Percentiles rank a stretch among this genome's conserved stretches.
Evolutionary conservation across 805 yeast species (phyloP).

Genomic region (Metschnikowia arizonensis): DNA sequence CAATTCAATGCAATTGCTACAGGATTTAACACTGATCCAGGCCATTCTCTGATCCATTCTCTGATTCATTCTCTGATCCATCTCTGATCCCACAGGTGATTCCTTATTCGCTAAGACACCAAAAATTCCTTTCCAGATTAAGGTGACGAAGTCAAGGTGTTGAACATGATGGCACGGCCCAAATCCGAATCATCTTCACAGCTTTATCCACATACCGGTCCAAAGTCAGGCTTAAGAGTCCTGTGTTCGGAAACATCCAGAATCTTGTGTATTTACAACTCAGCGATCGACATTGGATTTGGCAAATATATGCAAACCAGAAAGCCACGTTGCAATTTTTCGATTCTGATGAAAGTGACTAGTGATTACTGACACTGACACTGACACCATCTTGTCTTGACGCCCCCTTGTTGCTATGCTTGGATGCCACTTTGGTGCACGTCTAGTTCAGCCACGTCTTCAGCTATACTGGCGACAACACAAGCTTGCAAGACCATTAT

Average conservation of each 20-base stretch:
- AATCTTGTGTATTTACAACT: constrained; percentile 32
- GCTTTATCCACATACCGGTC: neutral
- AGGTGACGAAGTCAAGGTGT: constrained; percentile 22
- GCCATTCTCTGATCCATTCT: too few species aligned
- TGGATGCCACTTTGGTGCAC: constrained; percentile 63
- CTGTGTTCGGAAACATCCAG: constrained; percentile 23
- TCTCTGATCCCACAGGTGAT: constrained; percentile 40
- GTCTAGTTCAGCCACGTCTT: constrained; percentile 62
- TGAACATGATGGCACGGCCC: constrained; percentile 16
- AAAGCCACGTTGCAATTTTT: too few species aligned
- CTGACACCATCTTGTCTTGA: constrained; percentile 65
- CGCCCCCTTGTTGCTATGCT: constrained; percentile 58
- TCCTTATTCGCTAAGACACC: constrained; percentile 32
- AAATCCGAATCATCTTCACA: constrained; percentile 13
- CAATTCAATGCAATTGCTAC: constrained; percentile 64
- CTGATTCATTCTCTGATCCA: too few species aligned
- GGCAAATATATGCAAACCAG: too few species aligned
- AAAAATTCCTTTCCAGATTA: neutral
- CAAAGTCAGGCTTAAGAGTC: neutral
- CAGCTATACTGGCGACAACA: constrained; percentile 61
- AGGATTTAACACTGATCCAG: constrained; percentile 62
- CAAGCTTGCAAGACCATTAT: constrained; percentile 56
- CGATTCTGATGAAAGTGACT: too few species aligned
- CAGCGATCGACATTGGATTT: constrained; percentile 24
- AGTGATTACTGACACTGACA: too few species aligned